phyloP scores from a whole-genome alignment of 2,329 filamentous ascomycete species.

The Aschersonia sp. region DNA sequence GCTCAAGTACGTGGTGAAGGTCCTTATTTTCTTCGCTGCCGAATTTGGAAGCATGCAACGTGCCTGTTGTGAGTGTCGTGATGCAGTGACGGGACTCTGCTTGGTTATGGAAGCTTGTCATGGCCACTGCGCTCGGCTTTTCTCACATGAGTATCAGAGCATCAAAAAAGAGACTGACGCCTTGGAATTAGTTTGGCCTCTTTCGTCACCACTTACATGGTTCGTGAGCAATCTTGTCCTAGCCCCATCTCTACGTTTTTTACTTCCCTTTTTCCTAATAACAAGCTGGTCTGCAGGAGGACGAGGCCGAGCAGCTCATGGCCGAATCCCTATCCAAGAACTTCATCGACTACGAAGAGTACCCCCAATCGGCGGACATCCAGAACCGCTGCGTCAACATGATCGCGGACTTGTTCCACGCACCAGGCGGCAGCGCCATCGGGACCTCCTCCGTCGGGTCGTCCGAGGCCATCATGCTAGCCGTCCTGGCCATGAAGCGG shows the following conservation, averaged over 20 bases:
- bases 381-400: conserved; percentile 87
- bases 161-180: not conserved
- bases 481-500: conserved; percentile 58
- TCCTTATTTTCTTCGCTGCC: no score
- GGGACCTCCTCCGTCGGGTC: conserved; percentile 83
- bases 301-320: conserved; percentile 36
- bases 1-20: conserved; percentile 44
- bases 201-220: conserved; percentile 96
- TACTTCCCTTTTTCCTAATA: not conserved
- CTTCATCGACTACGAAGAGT: conserved; percentile 85
- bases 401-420: conserved; percentile 83
- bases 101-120: no score
- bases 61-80: no score
- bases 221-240: conserved; percentile 14
- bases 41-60: no score
- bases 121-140: no score
- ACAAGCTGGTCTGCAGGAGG: conserved; percentile 57
- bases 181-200: conserved; percentile 55
- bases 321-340: conserved; percentile 84
- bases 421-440: conserved; percentile 56
- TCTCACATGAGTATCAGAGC: not conserved
- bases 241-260: conserved; percentile 1
- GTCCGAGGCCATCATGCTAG: conserved; percentile 69
- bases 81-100: no score
- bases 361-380: conserved; percentile 67